A percentile compares a stretch with the other conserved stretches of the same genome.
Evolutionary conservation across 768 basidiomycete species (phyloP).

Genomic region (Leccinum olivaceopallidum): DNA sequence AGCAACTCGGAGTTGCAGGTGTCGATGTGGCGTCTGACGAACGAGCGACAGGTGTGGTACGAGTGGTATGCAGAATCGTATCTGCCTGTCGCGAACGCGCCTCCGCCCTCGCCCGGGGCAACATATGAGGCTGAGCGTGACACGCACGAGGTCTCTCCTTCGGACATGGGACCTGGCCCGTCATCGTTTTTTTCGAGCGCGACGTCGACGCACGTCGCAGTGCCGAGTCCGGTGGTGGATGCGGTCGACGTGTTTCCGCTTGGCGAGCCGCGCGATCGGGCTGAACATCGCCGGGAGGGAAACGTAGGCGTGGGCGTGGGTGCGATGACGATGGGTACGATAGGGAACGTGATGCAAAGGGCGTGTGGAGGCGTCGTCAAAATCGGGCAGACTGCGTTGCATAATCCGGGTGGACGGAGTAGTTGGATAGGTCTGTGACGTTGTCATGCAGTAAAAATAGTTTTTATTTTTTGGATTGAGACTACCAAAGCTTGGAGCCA

Average conservation of each 20-base stretch:
- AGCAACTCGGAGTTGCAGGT: slow-evolving; percentile 91
- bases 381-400: slow-evolving; percentile 91
- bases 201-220: slow-evolving; percentile 29
- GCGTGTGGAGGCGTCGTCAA: slow-evolving; percentile 57
- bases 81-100: slow-evolving; percentile 55
- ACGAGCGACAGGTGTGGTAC: slow-evolving; percentile 92
- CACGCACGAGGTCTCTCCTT: background rate
- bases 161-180: slow-evolving; percentile 5
- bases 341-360: slow-evolving; percentile 47
- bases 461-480: background rate
- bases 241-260: slow-evolving; percentile 48
- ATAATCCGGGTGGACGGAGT: slow-evolving; percentile 87
- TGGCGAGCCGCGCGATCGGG: slow-evolving; percentile 5
- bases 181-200: slow-evolving; percentile 23
- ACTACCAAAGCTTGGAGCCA: no score
- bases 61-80: slow-evolving; percentile 98
- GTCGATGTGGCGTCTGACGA: slow-evolving; percentile 92
- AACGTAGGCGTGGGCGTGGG: background rate
- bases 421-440: slow-evolving; percentile 84
- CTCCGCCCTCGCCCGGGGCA: slow-evolving; percentile 8
- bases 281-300: slow-evolving; percentile 13
- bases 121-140: background rate
- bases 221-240: slow-evolving; percentile 74
- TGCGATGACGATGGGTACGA: slow-evolving; percentile 39
- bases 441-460: background rate